Evolutionary conservation across 768 basidiomycete genomes (phyloP).

Genomic region (Boletales sp.): DNA sequence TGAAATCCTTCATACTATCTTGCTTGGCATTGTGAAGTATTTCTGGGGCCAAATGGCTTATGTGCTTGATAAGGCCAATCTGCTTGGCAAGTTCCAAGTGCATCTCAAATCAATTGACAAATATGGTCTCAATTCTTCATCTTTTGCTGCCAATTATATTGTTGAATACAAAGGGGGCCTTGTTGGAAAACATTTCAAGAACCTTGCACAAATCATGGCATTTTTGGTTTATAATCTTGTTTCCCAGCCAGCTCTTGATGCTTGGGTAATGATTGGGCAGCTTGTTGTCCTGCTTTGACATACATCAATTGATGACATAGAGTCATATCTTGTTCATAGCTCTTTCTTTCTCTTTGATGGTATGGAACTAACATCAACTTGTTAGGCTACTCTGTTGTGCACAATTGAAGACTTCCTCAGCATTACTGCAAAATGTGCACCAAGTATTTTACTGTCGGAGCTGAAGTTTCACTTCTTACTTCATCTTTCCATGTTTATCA

Average conservation of each 20-base stretch:
- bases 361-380: neutral
- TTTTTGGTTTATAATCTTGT: slow-evolving; percentile 32
- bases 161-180: slow-evolving; percentile 27
- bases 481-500: slow-evolving; percentile 25
- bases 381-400: slow-evolving; percentile 3
- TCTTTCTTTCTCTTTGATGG: neutral
- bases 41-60: slow-evolving; percentile 24
- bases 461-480: slow-evolving; percentile 32
- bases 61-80: slow-evolving; percentile 21
- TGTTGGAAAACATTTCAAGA: slow-evolving; percentile 33
- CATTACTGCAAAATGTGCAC: slow-evolving; percentile 19
- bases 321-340: slow-evolving; percentile 30
- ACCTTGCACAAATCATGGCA: slow-evolving; percentile 28
- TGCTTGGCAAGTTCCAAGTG: slow-evolving; percentile 17
- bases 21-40: slow-evolving; percentile 35
- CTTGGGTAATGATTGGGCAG: slow-evolving; percentile 32
- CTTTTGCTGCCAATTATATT: slow-evolving; percentile 30
- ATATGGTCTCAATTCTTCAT: slow-evolving; percentile 24
- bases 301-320: slow-evolving; percentile 35
- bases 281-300: slow-evolving; percentile 41
- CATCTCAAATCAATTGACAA: slow-evolving; percentile 21
- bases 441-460: slow-evolving; percentile 25
- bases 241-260: slow-evolving; percentile 14
- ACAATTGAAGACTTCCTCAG: slow-evolving; percentile 25
- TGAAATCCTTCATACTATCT: slow-evolving; percentile 32